Conservation (phyloP, 2,329 filamentous ascomycete species). For the Botrytis galanthina region DNA sequence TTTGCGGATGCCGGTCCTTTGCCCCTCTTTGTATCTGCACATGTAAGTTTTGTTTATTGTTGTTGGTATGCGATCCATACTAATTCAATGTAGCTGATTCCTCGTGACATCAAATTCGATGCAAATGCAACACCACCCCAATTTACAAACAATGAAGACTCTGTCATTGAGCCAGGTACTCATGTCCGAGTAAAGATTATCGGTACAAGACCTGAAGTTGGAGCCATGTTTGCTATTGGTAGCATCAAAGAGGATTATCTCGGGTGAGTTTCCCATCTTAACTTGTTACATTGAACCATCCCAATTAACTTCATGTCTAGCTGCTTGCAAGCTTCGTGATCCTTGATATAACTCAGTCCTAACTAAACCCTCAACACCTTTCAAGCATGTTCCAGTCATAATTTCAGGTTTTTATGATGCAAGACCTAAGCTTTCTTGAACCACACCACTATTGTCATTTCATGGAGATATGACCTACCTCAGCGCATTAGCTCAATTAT, state of each 20-base stretch:
- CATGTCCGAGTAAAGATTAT: slow-evolving; percentile 94
- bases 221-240: slow-evolving; percentile 93
- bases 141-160: slow-evolving; percentile 92
- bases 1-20: slow-evolving; percentile 81
- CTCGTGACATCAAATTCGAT: slow-evolving; percentile 88
- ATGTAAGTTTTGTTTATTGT: slow-evolving; percentile 29
- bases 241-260: slow-evolving; percentile 88
- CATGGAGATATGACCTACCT: background rate
- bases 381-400: background rate
- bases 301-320: slow-evolving; percentile 23
- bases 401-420: background rate
- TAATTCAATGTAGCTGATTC: slow-evolving; percentile 66
- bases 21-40: slow-evolving; percentile 68
- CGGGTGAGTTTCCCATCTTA: slow-evolving; percentile 48
- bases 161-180: slow-evolving; percentile 88
- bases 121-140: slow-evolving; percentile 95
- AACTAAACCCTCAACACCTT: background rate
- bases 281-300: background rate
- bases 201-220: slow-evolving; percentile 88
- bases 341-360: background rate
- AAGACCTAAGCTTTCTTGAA: background rate
- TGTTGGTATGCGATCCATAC: slow-evolving; percentile 24
- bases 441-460: background rate
- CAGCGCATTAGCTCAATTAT: background rate
- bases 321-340: slow-evolving; percentile 34